These are phyloP conservation scores for Heterobasidion irregulare DNA, from an alignment of 1,284 basidiomycete genomes.

Conservation along the genomic window DNA sequence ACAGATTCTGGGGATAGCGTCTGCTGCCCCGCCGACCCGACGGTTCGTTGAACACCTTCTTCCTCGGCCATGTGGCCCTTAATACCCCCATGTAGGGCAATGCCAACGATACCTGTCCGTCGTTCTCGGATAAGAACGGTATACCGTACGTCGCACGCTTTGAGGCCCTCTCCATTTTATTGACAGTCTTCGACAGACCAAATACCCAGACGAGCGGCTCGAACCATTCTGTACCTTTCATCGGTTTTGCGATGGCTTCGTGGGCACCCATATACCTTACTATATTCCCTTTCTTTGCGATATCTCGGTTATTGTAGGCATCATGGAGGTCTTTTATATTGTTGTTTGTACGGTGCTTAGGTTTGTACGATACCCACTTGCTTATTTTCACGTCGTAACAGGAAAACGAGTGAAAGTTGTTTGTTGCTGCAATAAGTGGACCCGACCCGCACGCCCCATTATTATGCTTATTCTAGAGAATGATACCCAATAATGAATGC, in stretches of 20 bases:
- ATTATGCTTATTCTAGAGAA: too few relatives aligned
- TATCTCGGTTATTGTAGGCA: background rate
- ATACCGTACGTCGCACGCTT: slow-evolving; percentile 43
- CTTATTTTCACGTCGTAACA: too few relatives aligned
- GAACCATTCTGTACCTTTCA: background rate
- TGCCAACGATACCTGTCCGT: slow-evolving; percentile 52
- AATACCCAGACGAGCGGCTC: background rate
- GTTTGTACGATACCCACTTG: too few relatives aligned
- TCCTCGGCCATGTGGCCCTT: background rate
- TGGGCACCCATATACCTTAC: background rate
- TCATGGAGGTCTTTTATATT: background rate
- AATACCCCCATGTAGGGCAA: slow-evolving; percentile 26
- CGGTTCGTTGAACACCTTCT: slow-evolving; percentile 23
- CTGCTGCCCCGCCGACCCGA: slow-evolving; percentile 65
- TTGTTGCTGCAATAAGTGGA: too few relatives aligned
- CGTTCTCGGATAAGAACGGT: slow-evolving; percentile 61
- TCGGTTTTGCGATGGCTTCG: slow-evolving; percentile 31
- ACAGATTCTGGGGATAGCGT: slow-evolving; percentile 42
- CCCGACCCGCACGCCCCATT: too few relatives aligned
- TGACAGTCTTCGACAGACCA: background rate
- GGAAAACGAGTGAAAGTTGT: too few relatives aligned
- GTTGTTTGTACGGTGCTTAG: background rate
- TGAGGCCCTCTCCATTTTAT: background rate
- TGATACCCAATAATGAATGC: too few relatives aligned
- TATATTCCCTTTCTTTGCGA: background rate